A percentile compares a stretch with the other conserved stretches of the same genome.
Evolutionary conservation across 129 eudicot genomes (phyloP).

Genomic region (Ambrosia trifida): DNA sequence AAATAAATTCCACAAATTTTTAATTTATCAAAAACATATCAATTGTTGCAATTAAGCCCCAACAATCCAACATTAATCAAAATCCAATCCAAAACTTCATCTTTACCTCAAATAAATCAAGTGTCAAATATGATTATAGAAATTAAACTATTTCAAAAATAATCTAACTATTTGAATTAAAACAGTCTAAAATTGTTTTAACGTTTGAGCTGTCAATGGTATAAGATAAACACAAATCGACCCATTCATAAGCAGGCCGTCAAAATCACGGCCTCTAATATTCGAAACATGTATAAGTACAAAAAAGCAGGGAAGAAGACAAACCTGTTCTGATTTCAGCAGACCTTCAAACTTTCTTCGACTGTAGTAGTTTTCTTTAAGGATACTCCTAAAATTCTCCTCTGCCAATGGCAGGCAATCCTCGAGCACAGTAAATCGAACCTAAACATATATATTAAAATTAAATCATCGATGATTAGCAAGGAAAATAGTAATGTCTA

Average conservation of each 20-base stretch:
- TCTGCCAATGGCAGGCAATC: constrained; percentile 87
- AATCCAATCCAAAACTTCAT: neutral
- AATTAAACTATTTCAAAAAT: neutral
- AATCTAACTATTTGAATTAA: neutral
- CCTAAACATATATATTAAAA: constrained; percentile 42
- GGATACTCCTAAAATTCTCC: constrained; percentile 67
- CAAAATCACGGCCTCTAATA: neutral
- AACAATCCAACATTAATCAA: neutral
- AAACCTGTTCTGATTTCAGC: constrained; percentile 74
- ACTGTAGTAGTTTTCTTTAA: constrained; percentile 77
- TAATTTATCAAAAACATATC: neutral
- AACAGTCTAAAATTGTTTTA: neutral
- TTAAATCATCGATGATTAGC: neutral
- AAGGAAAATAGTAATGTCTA: neutral
- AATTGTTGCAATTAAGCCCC: neutral
- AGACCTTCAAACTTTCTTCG: constrained; percentile 73
- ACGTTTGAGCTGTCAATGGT: neutral
- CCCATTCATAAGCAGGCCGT: neutral
- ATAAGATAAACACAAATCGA: neutral
- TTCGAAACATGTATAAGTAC: neutral
- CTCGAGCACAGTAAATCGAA: constrained; percentile 66
- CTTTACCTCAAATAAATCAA: neutral
- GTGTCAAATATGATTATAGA: neutral
- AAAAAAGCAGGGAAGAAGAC: constrained; percentile 4
- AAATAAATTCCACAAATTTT: neutral